phyloP scores from a whole-genome alignment of 306 rosid species.

The Ochetophila trinervis region DNA sequence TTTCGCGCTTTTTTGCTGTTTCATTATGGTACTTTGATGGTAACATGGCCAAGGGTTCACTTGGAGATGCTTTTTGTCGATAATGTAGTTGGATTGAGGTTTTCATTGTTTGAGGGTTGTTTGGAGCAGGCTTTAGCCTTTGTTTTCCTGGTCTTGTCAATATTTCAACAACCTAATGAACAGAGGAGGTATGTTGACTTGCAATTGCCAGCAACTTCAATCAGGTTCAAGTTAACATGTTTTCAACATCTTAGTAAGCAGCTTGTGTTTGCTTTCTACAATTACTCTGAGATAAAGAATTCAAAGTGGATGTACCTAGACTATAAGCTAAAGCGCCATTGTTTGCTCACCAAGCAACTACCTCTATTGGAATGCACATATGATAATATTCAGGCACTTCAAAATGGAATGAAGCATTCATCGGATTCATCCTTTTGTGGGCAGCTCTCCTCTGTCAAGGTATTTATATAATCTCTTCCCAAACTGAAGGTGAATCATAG shows the following conservation, averaged over 20 bases:
- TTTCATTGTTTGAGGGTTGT: conserved; percentile 77
- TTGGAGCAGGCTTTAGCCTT: conserved; percentile 63
- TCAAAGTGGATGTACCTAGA: conserved; percentile 76
- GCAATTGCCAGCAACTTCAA: conserved; percentile 74
- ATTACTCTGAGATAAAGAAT: conserved; percentile 53
- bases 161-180: conserved; percentile 49
- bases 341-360: conserved; percentile 66
- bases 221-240: conserved; percentile 73
- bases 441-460: conserved; percentile 55
- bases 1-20: conserved; percentile 43
- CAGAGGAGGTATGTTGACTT: conserved; percentile 45
- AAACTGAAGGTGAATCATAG: conserved; percentile 11
- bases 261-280: conserved; percentile 68
- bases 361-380: conserved; percentile 82
- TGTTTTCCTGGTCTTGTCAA: conserved; percentile 51
- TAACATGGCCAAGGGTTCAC: conserved; percentile 68
- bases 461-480: conserved; percentile 23
- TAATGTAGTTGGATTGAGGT: conserved; percentile 78
- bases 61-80: conserved; percentile 92
- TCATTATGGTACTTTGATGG: conserved; percentile 54
- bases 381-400: conserved; percentile 78
- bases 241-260: conserved; percentile 52
- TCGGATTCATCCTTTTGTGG: conserved; percentile 25
- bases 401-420: conserved; percentile 44
- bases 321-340: conserved; percentile 56